Evolutionary conservation across 208 protist species (phyloP).

Genomic region (Trypanosoma caninum): DNA sequence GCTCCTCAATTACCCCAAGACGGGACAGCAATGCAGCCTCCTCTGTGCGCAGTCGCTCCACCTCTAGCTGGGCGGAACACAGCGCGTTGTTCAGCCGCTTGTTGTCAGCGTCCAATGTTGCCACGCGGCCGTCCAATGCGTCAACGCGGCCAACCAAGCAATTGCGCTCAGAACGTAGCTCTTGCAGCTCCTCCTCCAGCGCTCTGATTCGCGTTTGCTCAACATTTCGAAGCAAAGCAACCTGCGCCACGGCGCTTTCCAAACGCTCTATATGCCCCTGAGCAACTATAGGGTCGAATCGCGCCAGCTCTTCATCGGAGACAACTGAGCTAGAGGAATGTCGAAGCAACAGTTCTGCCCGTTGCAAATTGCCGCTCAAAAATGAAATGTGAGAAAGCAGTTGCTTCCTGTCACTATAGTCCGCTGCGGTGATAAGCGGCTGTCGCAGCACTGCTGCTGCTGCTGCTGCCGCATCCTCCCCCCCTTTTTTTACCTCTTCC

Average conservation of each 20-base stretch:
- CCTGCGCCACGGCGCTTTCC: constrained; percentile 77
- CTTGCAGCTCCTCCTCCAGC: constrained; percentile 32
- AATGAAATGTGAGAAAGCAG: constrained; percentile 88
- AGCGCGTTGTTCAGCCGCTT: constrained; percentile 20
- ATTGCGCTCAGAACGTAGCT: constrained; percentile 36
- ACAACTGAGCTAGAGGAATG: constrained; percentile 46
- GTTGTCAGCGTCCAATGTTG: constrained; percentile 29
- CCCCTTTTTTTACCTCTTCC: neutral
- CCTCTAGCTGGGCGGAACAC: constrained; percentile 35
- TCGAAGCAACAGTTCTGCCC: constrained; percentile 65
- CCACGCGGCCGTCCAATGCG: constrained; percentile 18
- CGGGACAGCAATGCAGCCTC: constrained; percentile 44
- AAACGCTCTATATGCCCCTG: constrained; percentile 78
- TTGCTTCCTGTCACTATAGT: constrained; percentile 74
- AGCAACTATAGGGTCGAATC: constrained; percentile 79
- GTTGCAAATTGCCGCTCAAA: constrained; percentile 75
- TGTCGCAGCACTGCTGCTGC: constrained; percentile 7
- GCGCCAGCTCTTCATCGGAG: constrained; percentile 31
- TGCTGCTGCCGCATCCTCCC: too few relatives aligned
- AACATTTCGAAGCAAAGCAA: constrained; percentile 71
- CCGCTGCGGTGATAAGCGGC: constrained; percentile 48
- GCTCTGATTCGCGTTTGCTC: constrained; percentile 41
- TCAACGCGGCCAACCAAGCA: constrained; percentile 36
- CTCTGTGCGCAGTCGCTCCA: constrained; percentile 59
- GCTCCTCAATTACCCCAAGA: constrained; percentile 24